Conservation (phyloP, 2,329 filamentous ascomycete species). For the Penicillium decumbens region DNA sequence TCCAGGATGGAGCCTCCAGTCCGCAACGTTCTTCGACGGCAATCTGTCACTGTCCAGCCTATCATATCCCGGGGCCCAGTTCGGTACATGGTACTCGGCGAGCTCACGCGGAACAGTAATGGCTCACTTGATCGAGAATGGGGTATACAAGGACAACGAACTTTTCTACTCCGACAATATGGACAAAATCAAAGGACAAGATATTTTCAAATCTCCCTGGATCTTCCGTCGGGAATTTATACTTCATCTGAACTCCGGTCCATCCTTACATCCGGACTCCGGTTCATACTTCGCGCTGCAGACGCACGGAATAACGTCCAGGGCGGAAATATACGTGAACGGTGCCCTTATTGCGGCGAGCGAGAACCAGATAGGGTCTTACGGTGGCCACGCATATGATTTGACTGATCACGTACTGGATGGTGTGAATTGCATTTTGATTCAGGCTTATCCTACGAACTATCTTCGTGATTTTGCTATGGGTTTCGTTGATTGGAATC, state of each 20-base stretch:
- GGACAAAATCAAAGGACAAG: constrained; percentile 39
- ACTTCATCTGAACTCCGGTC: constrained; percentile 30
- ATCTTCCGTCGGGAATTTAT: constrained; percentile 54
- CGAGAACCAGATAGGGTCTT: constrained; percentile 52
- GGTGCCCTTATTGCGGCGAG: constrained; percentile 50
- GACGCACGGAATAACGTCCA: constrained; percentile 58
- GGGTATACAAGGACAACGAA: constrained; percentile 50
- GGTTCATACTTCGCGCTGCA: no score
- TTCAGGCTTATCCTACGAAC: constrained; percentile 55
- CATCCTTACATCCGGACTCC: constrained; percentile 49
- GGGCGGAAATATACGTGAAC: constrained; percentile 58
- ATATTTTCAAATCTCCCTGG: constrained; percentile 54
- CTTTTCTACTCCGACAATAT: constrained; percentile 56
- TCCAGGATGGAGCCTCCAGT: constrained; percentile 50
- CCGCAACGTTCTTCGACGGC: constrained; percentile 36
- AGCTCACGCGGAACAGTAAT: constrained; percentile 53
- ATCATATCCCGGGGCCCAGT: constrained; percentile 45
- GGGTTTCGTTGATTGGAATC: constrained; percentile 61
- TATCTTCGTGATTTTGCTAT: constrained; percentile 57
- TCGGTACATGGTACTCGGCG: constrained; percentile 51
- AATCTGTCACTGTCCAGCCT: constrained; percentile 38
- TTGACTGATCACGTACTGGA: constrained; percentile 44
- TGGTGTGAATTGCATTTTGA: constrained; percentile 49
- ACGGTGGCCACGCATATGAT: constrained; percentile 54
- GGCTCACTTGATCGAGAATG: constrained; percentile 52